Base-by-base conservation (phyloP, 2,329 filamentous ascomycete species). In the Aspergillus eucalypticola region DNA sequence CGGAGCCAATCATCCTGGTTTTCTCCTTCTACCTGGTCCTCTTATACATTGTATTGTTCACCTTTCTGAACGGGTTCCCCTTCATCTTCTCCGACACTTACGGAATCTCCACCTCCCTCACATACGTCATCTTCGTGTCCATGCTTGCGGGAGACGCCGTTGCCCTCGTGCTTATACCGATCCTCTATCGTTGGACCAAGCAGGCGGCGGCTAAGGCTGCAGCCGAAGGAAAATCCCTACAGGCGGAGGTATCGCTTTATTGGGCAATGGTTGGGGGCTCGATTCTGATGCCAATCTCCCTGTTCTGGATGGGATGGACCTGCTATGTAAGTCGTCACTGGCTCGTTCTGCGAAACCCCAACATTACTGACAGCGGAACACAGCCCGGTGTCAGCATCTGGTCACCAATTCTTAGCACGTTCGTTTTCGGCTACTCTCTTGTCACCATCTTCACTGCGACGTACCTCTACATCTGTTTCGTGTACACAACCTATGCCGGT, bases 301-400 rank as follows among this genome's bases (percentile, higher is more conserved):
- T 53, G 51, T 53, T 53, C 15, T 53, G 51, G 51, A 53, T 53
- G 51, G 51, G 51, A 15, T 53, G 51, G 51, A 53, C 51, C 8
- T 53, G 51, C 25, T 42, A 53, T 17, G 51, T 53, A 53, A 53
- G 51, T 41, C 2, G 3, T 13, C 35, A 4, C 15, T 13, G 19
- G 2, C 25, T 2, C n/a, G n/a, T 5, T 25, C 3, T 15, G 4
- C 23, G 21, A n/a, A 41, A 17, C 5, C n/a, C 10, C 32, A 8
- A 3, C 17, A 23, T 35, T n/a, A 53, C 35, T 23, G 21, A 53
- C 39, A 35, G 32, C 5, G 23, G 13, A 1, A 15, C 51, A 53
- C 51, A 53, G 51, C 39, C 51, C 35, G 51, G 39, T 8, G 39
- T 53, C 51, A 53, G 51, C 51, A 53, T 53, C 51, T 53, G 51